Evolutionary conservation across 176 grass and related monocot species (phyloP), one percentile per base, ranked within the genome.

Genomic region (Avena sativa): DNA sequence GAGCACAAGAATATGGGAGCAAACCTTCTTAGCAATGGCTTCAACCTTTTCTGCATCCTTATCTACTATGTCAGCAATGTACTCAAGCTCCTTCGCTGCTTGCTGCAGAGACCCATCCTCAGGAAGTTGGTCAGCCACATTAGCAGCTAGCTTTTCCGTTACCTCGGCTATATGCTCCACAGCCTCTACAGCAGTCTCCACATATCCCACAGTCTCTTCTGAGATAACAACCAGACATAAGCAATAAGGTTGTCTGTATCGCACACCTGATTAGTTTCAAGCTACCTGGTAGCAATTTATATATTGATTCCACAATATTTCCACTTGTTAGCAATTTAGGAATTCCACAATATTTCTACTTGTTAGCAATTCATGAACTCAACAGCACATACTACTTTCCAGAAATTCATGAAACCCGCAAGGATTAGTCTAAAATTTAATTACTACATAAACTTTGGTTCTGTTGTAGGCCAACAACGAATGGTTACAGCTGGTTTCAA

Each of bases 81-180:
- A 17, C 63, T 89, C 86, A 76, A 98, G 81, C 68, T 86, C 77
- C 84, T 90, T 79, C 0, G 21, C 89, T 30, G 32, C 71, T 81
- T 88, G 78, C 80, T 93, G 79, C 26, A 98, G 53, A 47, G 65
- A 87, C 17, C 78, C 71, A 84, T 84, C 70, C 23, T 84, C 16
- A 6, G 95, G 93, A 87, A 95, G 91, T 46, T 76, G 44, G 5
- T 82, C 72, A 2, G 91, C 88, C 23, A 95, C 28, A 38, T 93
- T 75, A 6, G 80, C 61, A 70, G 93, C 86, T 47, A 95, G 44
- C 53, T 98, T 93, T 71, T 95, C 88, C 5, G 90, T 84, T 14
- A 76, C 88, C 86, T 93, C 76, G 19, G 95, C 91, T 78, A 92
- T 13, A 84, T 93, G 89, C 68, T 91, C 93, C 49, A 98, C 81